Conservation (phyloP, 176 grass and related monocot genomes). For the Bolboschoenus planiculmis region DNA sequence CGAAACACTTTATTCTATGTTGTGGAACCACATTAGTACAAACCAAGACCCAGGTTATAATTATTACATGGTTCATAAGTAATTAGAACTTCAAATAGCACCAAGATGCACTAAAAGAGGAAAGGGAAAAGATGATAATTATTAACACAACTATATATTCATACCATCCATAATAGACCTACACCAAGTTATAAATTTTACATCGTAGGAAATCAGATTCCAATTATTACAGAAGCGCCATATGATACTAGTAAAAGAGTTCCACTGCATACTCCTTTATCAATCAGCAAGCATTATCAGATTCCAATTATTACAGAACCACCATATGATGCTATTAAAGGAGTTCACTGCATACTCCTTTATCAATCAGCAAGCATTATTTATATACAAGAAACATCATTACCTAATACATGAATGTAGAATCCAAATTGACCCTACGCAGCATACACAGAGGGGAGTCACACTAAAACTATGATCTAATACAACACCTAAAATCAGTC, state of each 20-base stretch:
- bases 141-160: background rate
- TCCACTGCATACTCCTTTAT: background rate
- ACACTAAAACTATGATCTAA: background rate
- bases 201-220: background rate
- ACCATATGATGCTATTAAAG: background rate
- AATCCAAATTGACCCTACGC: background rate
- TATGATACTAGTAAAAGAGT: background rate
- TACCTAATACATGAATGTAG: background rate
- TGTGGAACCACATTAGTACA: background rate
- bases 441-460: background rate
- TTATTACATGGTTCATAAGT: background rate
- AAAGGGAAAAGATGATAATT: background rate
- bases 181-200: background rate
- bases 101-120: background rate
- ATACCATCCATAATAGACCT: background rate
- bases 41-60: background rate
- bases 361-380: background rate
- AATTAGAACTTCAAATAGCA: background rate
- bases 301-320: background rate
- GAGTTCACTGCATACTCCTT: background rate
- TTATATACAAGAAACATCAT: background rate
- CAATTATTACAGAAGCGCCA: background rate
- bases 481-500: background rate
- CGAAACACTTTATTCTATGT: too few relatives aligned
- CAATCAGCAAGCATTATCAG: background rate